Evolutionary conservation across 441 rosid species (phyloP).

Genomic region (Erodium texanum): DNA sequence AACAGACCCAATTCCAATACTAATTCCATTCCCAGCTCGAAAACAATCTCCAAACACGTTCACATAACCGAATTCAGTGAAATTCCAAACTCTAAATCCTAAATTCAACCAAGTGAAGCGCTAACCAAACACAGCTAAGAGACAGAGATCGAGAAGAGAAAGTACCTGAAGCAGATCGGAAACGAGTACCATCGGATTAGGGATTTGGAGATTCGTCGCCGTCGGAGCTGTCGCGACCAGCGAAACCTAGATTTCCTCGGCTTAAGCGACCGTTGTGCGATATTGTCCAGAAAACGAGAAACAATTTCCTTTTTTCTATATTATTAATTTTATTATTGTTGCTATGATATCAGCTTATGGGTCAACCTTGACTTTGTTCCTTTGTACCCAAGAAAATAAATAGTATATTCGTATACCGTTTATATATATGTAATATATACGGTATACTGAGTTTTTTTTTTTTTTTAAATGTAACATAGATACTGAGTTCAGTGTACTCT

Average conservation of each 20-base stretch:
- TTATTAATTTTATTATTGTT: not conserved
- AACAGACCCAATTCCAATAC: not conserved
- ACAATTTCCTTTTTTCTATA: not conserved
- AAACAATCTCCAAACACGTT: not conserved
- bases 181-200: not conserved
- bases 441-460: too few species aligned
- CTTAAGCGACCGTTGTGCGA: constrained; percentile 8
- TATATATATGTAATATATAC: not conserved
- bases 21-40: not conserved
- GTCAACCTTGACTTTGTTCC: not conserved
- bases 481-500: not conserved
- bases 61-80: not conserved
- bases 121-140: not conserved
- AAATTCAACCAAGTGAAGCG: not conserved
- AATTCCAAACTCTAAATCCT: not conserved
- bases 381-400: not conserved
- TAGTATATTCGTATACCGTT: not conserved
- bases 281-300: not conserved
- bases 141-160: not conserved
- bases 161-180: not conserved
- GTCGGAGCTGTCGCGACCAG: not conserved
- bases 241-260: constrained; percentile 4
- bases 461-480: too few species aligned
- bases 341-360: not conserved
- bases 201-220: not conserved